These are phyloP conservation scores for Chlorencoelia australis DNA, from an alignment of 2,329 filamentous ascomycete species.

Conservation along the genomic window DNA sequence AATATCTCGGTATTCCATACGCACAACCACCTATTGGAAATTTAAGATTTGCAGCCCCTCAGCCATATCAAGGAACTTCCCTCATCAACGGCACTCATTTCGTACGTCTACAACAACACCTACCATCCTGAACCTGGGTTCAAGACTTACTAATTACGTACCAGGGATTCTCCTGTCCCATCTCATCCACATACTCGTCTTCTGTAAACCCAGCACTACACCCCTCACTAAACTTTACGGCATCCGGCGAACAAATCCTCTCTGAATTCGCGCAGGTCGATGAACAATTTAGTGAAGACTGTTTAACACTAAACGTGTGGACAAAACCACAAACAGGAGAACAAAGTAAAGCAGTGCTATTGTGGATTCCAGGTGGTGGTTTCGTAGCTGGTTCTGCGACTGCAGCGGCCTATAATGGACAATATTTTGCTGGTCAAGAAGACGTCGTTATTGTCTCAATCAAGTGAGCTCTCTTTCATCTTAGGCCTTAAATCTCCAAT, in stretches of 20 bases:
- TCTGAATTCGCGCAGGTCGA: too few relatives aligned
- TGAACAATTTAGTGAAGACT: conserved; percentile 33
- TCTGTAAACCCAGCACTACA: neutral
- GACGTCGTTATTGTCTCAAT: conserved; percentile 37
- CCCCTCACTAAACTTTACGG: conserved; percentile 16
- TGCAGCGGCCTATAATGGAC: conserved; percentile 32
- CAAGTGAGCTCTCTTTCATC: conserved; percentile 30
- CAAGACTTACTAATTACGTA: neutral
- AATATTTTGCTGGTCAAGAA: conserved; percentile 32
- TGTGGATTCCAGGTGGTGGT: conserved; percentile 34
- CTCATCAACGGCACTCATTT: conserved; percentile 17
- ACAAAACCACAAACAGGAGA: conserved; percentile 21
- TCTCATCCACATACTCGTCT: neutral
- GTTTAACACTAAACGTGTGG: conserved; percentile 32
- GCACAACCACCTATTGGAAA: conserved; percentile 30
- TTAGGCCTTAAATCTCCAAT: neutral
- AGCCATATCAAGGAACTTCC: conserved; percentile 11
- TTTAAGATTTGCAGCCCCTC: conserved; percentile 27
- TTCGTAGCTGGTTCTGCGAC: conserved; percentile 30
- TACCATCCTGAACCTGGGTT: neutral
- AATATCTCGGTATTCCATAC: conserved; percentile 33
- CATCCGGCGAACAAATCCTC: conserved; percentile 10
- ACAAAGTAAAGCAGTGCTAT: conserved; percentile 30
- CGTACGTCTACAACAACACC: conserved; percentile 13
- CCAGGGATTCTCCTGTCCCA: conserved; percentile 4